These are phyloP conservation scores for Crithidia thermophila DNA, from an alignment of 208 protist genomes.

Conservation along the genomic window DNA sequence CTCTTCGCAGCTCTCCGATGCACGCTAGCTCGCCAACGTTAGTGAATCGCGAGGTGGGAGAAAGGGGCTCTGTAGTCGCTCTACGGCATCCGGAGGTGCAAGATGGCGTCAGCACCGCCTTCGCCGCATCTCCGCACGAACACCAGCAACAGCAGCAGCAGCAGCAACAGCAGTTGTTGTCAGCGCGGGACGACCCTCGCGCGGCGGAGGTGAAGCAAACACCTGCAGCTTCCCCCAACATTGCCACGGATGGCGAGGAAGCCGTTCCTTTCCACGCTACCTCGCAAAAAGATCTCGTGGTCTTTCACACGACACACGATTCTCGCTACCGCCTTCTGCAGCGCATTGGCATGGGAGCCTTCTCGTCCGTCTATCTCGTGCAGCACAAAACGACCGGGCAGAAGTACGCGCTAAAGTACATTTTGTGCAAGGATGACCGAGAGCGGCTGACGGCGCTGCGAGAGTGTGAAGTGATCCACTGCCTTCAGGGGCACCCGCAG, in stretches of 20 bases:
- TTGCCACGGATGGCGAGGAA: slow-evolving; percentile 3
- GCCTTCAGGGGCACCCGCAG: slow-evolving; percentile 76
- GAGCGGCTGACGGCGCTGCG: slow-evolving; percentile 63
- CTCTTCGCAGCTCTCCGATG: too few species aligned
- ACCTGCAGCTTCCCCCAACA: neutral
- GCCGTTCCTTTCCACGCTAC: slow-evolving; percentile 27
- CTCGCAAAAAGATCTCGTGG: slow-evolving; percentile 43
- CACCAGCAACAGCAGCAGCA: neutral
- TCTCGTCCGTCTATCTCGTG: slow-evolving; percentile 78
- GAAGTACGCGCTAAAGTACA: slow-evolving; percentile 79
- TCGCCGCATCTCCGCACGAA: neutral
- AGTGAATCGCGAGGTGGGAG: too few species aligned
- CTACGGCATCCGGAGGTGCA: too few species aligned
- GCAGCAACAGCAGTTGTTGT: neutral
- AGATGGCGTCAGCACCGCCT: too few species aligned
- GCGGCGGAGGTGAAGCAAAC: neutral
- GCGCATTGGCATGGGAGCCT: slow-evolving; percentile 64
- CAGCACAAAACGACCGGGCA: slow-evolving; percentile 45
- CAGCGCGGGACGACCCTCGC: too few species aligned
- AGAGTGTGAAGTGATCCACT: slow-evolving; percentile 71
- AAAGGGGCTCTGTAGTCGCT: too few species aligned
- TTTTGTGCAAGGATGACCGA: slow-evolving; percentile 60
- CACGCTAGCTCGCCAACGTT: too few species aligned
- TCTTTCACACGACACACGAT: slow-evolving; percentile 44
- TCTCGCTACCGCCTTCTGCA: slow-evolving; percentile 63